A percentile compares a stretch with the other conserved stretches of the same genome.
Evolutionary conservation across 106 monocot genomes (phyloP).

Genomic region (Phalaenopsis equestris): DNA sequence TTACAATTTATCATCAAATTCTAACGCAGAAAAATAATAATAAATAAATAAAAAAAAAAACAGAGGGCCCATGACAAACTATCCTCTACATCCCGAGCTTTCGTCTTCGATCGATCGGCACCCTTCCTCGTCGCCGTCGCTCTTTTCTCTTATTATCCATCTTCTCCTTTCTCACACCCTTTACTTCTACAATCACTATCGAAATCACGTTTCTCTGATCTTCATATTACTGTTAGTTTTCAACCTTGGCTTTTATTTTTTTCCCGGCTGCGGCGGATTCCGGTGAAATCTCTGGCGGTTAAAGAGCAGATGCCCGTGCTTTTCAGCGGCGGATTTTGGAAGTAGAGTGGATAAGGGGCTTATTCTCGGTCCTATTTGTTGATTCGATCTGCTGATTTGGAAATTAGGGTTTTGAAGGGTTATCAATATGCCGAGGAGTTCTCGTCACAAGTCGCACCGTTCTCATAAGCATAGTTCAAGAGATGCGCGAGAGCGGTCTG

Average conservation of each 20-base stretch:
- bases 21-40: neutral
- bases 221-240: neutral
- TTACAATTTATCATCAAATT: neutral
- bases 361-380: neutral
- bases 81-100: neutral
- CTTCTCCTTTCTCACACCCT: neutral
- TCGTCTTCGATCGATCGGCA: neutral
- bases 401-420: slow-evolving; percentile 22
- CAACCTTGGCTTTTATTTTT: neutral
- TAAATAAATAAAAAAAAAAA: neutral
- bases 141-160: neutral
- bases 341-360: neutral
- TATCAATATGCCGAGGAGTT: slow-evolving; percentile 31
- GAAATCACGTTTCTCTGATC: neutral
- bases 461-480: slow-evolving; percentile 20
- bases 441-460: slow-evolving; percentile 29
- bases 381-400: neutral
- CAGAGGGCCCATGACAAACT: neutral
- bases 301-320: neutral
- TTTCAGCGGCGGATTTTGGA: neutral
- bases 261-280: neutral
- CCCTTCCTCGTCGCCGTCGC: neutral
- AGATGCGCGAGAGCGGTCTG: slow-evolving; percentile 23
- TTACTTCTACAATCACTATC: neutral
- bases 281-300: neutral